Evolutionary conservation across 768 basidiomycete genomes (phyloP).

Genomic region (Boletus coccyginus): DNA sequence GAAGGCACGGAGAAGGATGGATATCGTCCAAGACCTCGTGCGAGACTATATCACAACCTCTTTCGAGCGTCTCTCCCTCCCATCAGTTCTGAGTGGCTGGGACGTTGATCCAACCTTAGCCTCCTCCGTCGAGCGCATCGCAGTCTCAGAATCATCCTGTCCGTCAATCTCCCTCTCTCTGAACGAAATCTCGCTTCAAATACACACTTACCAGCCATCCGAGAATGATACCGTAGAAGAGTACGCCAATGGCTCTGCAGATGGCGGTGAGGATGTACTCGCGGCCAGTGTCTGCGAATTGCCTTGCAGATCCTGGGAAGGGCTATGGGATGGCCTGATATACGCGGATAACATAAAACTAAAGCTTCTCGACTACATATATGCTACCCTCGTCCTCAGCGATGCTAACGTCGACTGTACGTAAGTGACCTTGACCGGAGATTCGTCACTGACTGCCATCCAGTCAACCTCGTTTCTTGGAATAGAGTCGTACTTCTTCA

Average conservation of each 20-base stretch:
- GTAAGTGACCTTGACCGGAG: constrained; percentile 25
- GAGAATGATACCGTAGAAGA: constrained; percentile 71
- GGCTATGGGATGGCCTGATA: constrained; percentile 90
- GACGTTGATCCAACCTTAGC: constrained; percentile 67
- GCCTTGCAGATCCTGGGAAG: constrained; percentile 81
- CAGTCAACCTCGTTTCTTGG: constrained; percentile 92
- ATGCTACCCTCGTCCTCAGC: constrained; percentile 90
- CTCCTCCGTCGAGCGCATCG: constrained; percentile 73
- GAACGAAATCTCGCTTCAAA: constrained; percentile 61
- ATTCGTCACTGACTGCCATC: constrained; percentile 4
- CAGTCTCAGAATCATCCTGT: constrained; percentile 67
- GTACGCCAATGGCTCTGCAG: constrained; percentile 58
- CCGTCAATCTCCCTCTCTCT: constrained; percentile 53
- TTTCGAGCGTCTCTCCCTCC: constrained; percentile 64
- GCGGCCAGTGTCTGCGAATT: constrained; percentile 90
- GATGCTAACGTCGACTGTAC: constrained; percentile 83
- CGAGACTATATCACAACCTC: constrained; percentile 52
- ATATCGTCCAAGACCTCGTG: constrained; percentile 67
- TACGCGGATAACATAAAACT: constrained; percentile 83
- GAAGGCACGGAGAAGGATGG: constrained; percentile 68
- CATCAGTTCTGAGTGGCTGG: constrained; percentile 77
- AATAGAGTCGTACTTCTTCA: constrained; percentile 93
- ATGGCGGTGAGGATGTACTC: constrained; percentile 65
- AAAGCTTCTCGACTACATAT: constrained; percentile 89
- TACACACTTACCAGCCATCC: constrained; percentile 86